Percentiles rank a stretch among this genome's conserved stretches.
phyloP scores from a whole-genome alignment of 306 rosid species.

The Vigna radiata region DNA sequence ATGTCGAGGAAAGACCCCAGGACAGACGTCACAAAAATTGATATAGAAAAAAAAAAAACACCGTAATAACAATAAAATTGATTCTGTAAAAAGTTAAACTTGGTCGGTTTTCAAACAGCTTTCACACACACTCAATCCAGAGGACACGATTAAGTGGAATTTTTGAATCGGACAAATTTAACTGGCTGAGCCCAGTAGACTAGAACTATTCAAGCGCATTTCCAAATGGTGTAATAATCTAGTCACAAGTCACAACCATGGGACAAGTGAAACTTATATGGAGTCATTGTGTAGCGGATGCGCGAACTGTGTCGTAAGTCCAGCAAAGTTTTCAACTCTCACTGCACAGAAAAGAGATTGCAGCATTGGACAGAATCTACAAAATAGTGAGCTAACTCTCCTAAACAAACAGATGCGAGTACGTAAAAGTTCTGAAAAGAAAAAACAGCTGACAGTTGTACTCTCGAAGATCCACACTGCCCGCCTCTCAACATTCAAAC shows the following conservation, averaged over 20 bases:
- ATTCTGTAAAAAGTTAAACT: slow-evolving; percentile 10
- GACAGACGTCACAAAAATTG: slow-evolving; percentile 7
- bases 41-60: slow-evolving; percentile 27
- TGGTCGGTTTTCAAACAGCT: slow-evolving; percentile 16
- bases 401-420: background rate
- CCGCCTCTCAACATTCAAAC: background rate
- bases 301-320: background rate
- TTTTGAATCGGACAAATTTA: slow-evolving; percentile 9
- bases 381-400: slow-evolving; percentile 34
- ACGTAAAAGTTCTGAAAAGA: background rate
- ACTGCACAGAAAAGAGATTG: slow-evolving; percentile 17
- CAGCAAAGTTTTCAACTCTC: slow-evolving; percentile 28
- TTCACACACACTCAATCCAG: background rate
- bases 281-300: background rate
- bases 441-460: background rate
- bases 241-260: slow-evolving; percentile 29
- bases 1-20: background rate
- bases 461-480: slow-evolving; percentile 36
- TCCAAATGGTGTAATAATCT: slow-evolving; percentile 31
- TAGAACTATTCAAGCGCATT: background rate
- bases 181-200: background rate
- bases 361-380: slow-evolving; percentile 12
- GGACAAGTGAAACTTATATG: slow-evolving; percentile 14
- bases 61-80: background rate
- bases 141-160: too few species aligned